Conservation (phyloP, 2,329 filamentous ascomycete species). For the Fusarium mangiferae region DNA sequence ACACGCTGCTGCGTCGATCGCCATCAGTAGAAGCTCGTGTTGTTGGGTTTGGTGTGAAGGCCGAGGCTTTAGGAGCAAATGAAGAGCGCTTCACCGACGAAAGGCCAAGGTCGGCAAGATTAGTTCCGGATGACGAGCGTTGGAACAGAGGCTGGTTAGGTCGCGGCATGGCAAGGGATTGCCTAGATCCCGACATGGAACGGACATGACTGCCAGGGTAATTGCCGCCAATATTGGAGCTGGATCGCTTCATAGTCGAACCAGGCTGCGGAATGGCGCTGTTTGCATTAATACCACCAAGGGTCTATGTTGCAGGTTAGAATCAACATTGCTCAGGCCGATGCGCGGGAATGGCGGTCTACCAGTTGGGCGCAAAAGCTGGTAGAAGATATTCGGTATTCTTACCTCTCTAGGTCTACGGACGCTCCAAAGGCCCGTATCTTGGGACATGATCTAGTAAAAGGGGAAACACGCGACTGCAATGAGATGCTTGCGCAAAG, state of each 20-base stretch:
- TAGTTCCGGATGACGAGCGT: slow-evolving; percentile 83
- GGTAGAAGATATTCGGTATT: slow-evolving; percentile 22
- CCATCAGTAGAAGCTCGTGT: slow-evolving; percentile 60
- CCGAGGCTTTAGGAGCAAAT: slow-evolving; percentile 76
- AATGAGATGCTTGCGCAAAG: slow-evolving; percentile 23
- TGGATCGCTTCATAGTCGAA: slow-evolving; percentile 94
- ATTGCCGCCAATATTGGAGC: slow-evolving; percentile 74
- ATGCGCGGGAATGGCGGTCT: not conserved
- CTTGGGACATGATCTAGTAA: slow-evolving; percentile 76
- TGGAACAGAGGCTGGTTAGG: slow-evolving; percentile 89
- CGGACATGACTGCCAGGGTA: slow-evolving; percentile 78
- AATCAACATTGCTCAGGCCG: not conserved
- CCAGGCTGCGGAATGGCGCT: slow-evolving; percentile 88
- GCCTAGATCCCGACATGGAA: slow-evolving; percentile 82
- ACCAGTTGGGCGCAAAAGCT: slow-evolving; percentile 26
- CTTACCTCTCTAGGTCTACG: slow-evolving; percentile 87
- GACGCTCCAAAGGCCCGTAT: slow-evolving; percentile 88
- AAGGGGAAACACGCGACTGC: slow-evolving; percentile 28
- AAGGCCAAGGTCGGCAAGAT: slow-evolving; percentile 81
- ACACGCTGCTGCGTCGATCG: slow-evolving; percentile 82
- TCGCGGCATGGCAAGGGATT: slow-evolving; percentile 85
- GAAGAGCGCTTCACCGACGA: slow-evolving; percentile 88
- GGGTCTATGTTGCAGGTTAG: slow-evolving; percentile 69
- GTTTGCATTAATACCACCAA: slow-evolving; percentile 85
- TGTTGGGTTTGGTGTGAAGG: slow-evolving; percentile 62